Conservation (phyloP, 345 rosid species). For the Physaria fendleri region DNA sequence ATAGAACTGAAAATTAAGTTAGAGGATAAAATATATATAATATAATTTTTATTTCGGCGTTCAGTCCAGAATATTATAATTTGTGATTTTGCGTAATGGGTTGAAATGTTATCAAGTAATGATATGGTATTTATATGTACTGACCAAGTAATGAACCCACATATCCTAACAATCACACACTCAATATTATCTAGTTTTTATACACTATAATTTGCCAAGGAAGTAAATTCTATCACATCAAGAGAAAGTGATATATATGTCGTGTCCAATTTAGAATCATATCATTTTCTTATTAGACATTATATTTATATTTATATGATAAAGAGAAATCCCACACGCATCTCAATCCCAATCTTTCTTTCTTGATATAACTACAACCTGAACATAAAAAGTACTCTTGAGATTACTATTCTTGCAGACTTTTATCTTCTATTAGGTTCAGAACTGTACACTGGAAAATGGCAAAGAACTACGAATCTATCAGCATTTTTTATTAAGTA, state of each 20-base stretch:
- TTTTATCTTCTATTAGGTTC: constrained; percentile 1
- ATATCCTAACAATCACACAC: constrained; percentile 25
- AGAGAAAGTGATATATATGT: constrained; percentile 24
- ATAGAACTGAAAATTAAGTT: not conserved
- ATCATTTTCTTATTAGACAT: constrained; percentile 20
- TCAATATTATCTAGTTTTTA: constrained; percentile 6
- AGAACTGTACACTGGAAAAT: constrained; percentile 1
- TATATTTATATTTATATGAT: constrained; percentile 1
- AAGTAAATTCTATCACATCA: constrained; percentile 26
- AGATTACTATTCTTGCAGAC: constrained; percentile 8
- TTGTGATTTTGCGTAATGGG: constrained; percentile 12
- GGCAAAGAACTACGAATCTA: not conserved
- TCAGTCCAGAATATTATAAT: not conserved
- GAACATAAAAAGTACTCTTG: constrained; percentile 11
- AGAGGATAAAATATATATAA: not conserved
- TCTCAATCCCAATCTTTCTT: constrained; percentile 28
- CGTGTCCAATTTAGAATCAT: constrained; percentile 37
- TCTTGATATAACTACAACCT: constrained; percentile 25
- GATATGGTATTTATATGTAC: constrained; percentile 23
- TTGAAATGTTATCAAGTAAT: constrained; percentile 14
- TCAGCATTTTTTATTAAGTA: not conserved
- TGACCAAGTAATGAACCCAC: constrained; percentile 31
- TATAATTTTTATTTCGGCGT: not conserved
- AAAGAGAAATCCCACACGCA: constrained; percentile 31
- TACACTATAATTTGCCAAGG: not conserved